Evolutionary conservation across 129 eudicot species (phyloP), one percentile per base, ranked within the genome.

Genomic region (Apium graveolens): DNA sequence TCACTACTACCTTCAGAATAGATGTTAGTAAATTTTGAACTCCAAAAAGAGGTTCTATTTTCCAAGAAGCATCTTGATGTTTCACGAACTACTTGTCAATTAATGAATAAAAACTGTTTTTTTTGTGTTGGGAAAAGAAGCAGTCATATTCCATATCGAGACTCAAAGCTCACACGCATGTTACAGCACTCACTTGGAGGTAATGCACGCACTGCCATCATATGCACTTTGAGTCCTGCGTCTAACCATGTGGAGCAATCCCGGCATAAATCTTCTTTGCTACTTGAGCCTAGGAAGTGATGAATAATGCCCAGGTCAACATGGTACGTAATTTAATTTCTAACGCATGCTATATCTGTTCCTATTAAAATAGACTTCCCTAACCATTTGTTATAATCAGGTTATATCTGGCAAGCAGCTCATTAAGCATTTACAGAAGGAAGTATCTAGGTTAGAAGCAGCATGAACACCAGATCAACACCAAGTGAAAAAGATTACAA

Each of bases 121-220:
- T 84, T 85, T 85, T 92, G 99, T 86, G 89, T 92, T 84, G 99
- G 96, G 72, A 92, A 89, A 80, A 80, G 97, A 90, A 87, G 91
- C 51, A 97, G 97, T 31, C 97, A 92, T 73, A 90, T 96, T 83
- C 99, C 99, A 48, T 96, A 92, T 77, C 83, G 99, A 71, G 99
- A 96, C 81, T 96, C 99, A 14, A 96, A 96, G 87, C 95, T 96
- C 53, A 96, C 99, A 73, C 94, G 99, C 55, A 96, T 96, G 83
- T 79, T 96, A 78, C 99, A 92, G 88, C 99, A 92, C 85, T 96
- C 99, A n/a, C 79, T 96, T n/a, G 99, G 97, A 62, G 99, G 99
- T 34, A 96, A 96, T 92, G 99, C 99, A 11, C 91, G 99, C 34
- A 96, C 99, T 76, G 97, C 99, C 57, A 92, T 96, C 77, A 92